Base-by-base conservation (phyloP, 768 basidiomycete species). In the Serendipita vermifera region DNA sequence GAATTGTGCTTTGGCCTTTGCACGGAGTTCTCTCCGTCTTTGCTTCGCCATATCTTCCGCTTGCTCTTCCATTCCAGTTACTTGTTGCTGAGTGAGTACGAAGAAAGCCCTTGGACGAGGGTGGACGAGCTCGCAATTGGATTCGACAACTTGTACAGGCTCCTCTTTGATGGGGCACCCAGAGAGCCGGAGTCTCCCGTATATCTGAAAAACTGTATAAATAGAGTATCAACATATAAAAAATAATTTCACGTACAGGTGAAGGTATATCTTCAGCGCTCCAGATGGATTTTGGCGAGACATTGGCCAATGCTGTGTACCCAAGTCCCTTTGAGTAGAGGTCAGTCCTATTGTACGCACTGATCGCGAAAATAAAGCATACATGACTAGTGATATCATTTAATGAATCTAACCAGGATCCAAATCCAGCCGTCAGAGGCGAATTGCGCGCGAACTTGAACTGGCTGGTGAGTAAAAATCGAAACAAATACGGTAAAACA, bases 231-330 rank as follows among this genome's bases (percentile, higher is more conserved):
- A 29, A 51, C 5, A 29, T 6, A 5, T 51, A 22, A 29, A 29
- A 3, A 38, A 38, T 17, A 3, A 2, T 26, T 41, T 41, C 41
- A 51, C 46, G 7, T 20, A 51, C 46, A 1, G 46, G 46, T 22
- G 46, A 51, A 7, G 46, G 46, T 26, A 51, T 51, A n/a, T 51
- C 46, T 1, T 51, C 46, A 22, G 31, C 31, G 46, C 31, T 4
- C 46, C 46, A 51, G 29, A 51, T 51, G 46, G 46, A 51, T 51
- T 51, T 51, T 9, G 46, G 46, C 20, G 46, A 51, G 17, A 1
- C n/a, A 29, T 51, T 51, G 9, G 46, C 46, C 22, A 51, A 26
- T 20, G 46, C 24, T 15, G 46, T 15, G 31, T 51, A 29, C 29
- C 46, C 22, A 29, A 5, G 22, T 5, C 15, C 27, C 46, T 51